Evolutionary conservation across 2,329 filamentous ascomycete genomes (phyloP), one percentile per base, ranked within the genome.

Genomic region (Colletotrichum eremochloae): DNA sequence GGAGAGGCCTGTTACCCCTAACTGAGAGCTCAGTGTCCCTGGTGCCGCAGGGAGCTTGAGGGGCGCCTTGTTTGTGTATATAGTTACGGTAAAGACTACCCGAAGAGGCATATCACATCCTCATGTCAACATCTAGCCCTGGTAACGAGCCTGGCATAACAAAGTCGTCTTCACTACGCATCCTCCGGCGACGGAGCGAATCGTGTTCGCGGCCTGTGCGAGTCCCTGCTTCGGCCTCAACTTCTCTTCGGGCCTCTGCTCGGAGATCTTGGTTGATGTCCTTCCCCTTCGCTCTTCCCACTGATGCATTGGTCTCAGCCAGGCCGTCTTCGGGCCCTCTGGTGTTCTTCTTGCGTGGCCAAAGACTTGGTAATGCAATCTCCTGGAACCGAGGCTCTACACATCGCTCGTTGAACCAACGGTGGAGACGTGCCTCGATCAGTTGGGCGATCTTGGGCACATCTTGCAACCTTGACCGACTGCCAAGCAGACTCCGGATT

Each of bases 341-440:
- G 0, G 94, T 95, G 76, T 95, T 97, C 84, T 91, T 92, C 84
- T 95, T 96, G 58, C 93, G 85, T 1, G 94, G 94, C 94, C 94
- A 97, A 71, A 96, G 80, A 76, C 90, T 94, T 0, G 94, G 94
- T 11, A 97, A 85, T 0, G 93, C 92, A 75, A 96, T 96, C 79
- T 96, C 93, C 80, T 96, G 94, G 81, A 96, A 96, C 36, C 93
- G 89, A 2, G 94, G 94, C 82, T 96, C 94, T 8, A 97, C 94
- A 74, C 91, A 93, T 58, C 94, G 90, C 79, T 96, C 94, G 80
- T 96, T 94, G 80, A 97, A 96, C 94, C 94, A 97, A 67, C 90
- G 90, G 81, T 96, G 94, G 20, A 97, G 86, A 24, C 93, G 88
- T 5, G 91, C 88, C 82, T 97, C 94, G 52, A 97, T 90, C 1